Percentiles rank a stretch among this genome's conserved stretches.
Evolutionary conservation across 139 green algal genomes (phyloP).

Genomic region (Chloropicon primus): DNA sequence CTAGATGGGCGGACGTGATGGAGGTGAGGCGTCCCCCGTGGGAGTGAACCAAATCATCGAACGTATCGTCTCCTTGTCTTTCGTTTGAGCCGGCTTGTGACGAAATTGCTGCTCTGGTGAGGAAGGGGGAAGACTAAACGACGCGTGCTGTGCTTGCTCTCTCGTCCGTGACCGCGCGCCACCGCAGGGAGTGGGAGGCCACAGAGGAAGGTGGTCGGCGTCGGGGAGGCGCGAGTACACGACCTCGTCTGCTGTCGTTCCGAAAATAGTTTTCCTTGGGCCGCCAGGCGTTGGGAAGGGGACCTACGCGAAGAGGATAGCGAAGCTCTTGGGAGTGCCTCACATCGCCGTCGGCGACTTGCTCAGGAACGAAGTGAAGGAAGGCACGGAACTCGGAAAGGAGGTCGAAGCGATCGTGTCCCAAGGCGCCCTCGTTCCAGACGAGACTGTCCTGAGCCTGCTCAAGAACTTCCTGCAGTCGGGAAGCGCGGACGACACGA

Average conservation of each 20-base stretch:
- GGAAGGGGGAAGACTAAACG: too few relatives aligned
- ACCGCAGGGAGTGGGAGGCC: too few relatives aligned
- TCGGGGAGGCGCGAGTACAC: too few relatives aligned
- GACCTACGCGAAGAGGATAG: constrained; percentile 75
- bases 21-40: too few relatives aligned
- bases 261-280: constrained; percentile 38
- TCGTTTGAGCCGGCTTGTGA: too few relatives aligned
- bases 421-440: constrained; percentile 66
- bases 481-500: not conserved
- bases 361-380: constrained; percentile 72
- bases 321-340: constrained; percentile 52
- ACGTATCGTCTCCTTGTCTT: too few relatives aligned
- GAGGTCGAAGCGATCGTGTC: constrained; percentile 55
- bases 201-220: too few relatives aligned
- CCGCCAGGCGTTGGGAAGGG: constrained; percentile 88
- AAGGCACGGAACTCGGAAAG: constrained; percentile 37
- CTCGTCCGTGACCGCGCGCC: too few relatives aligned
- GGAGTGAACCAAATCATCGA: too few relatives aligned
- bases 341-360: constrained; percentile 92
- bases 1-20: too few relatives aligned
- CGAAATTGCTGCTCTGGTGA: too few relatives aligned
- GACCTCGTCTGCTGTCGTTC: not conserved
- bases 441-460: constrained; percentile 64
- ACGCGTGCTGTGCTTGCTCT: too few relatives aligned
- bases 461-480: not conserved